Conservation (phyloP, 257 asterid genomes). For the Cinchona pubescens region DNA sequence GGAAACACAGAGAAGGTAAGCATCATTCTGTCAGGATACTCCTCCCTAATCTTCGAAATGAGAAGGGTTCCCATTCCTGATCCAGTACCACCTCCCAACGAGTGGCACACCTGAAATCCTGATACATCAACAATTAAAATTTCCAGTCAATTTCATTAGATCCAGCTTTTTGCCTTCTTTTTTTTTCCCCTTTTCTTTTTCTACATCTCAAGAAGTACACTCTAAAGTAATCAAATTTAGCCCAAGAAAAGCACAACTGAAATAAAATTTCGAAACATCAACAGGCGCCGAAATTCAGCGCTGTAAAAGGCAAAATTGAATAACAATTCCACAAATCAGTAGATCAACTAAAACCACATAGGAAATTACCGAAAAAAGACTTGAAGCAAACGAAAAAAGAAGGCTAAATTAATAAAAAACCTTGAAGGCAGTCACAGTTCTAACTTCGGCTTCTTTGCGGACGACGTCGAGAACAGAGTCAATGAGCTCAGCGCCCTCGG, state of each 20-base stretch:
- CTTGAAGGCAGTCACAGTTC: constrained; percentile 76
- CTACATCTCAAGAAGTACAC: background rate
- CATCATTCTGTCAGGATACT: constrained; percentile 82
- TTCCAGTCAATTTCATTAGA: too few species aligned
- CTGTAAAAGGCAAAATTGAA: background rate
- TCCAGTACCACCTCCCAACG: constrained; percentile 88
- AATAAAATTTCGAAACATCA: background rate
- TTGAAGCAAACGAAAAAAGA: background rate
- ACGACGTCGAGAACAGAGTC: constrained; percentile 80
- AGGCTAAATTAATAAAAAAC: constrained; percentile 18
- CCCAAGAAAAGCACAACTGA: background rate
- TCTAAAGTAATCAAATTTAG: background rate
- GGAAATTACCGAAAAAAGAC: background rate
- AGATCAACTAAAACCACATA: constrained; percentile 19
- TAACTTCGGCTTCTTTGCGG: constrained; percentile 78
- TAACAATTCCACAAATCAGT: background rate
- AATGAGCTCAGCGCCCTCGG: constrained; percentile 77
- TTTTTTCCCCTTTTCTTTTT: too few species aligned
- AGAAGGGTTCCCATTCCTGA: constrained; percentile 86
- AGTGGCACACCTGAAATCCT: constrained; percentile 81
- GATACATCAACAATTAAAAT: constrained; percentile 13
- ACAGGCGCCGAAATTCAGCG: background rate
- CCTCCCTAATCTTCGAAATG: constrained; percentile 75
- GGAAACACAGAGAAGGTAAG: constrained; percentile 84
- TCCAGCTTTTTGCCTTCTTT: background rate